phyloP scores from a whole-genome alignment of 129 eudicot genomes.

The Kitagawia praeruptora region DNA sequence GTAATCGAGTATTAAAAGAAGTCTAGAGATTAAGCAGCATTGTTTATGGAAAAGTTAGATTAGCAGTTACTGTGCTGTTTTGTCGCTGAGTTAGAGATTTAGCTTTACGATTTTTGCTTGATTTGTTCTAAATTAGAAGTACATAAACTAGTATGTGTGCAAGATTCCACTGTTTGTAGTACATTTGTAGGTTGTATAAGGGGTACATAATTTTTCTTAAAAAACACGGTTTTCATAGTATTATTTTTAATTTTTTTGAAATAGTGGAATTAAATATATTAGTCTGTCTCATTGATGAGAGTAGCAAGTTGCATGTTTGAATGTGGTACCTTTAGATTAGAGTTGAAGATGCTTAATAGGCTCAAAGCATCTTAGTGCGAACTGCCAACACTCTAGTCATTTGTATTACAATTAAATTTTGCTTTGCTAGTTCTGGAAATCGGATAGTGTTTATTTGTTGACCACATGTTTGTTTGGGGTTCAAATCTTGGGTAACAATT shows the following conservation, averaged over 20 bases:
- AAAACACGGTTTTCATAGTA: neutral
- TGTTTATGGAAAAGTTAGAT: neutral
- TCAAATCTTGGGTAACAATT: neutral
- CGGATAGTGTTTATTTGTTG: neutral
- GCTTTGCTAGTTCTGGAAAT: neutral
- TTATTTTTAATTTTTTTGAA: neutral
- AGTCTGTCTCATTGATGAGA: neutral
- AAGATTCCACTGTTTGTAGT: neutral
- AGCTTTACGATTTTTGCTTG: neutral
- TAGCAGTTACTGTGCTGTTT: neutral
- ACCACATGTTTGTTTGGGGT: neutral
- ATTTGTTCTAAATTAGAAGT: neutral
- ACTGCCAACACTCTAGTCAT: neutral
- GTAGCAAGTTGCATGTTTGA: neutral
- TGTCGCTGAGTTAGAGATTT: neutral
- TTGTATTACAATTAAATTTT: neutral
- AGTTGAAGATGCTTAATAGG: neutral
- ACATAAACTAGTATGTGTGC: neutral
- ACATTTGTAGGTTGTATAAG: neutral
- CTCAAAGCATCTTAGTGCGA: neutral
- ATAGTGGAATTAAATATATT: neutral
- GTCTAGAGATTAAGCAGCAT: neutral
- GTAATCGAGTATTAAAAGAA: neutral
- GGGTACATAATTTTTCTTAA: neutral
- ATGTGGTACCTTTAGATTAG: neutral